phyloP scores from a whole-genome alignment of 345 rosid genomes.

The Salix purpurea region DNA sequence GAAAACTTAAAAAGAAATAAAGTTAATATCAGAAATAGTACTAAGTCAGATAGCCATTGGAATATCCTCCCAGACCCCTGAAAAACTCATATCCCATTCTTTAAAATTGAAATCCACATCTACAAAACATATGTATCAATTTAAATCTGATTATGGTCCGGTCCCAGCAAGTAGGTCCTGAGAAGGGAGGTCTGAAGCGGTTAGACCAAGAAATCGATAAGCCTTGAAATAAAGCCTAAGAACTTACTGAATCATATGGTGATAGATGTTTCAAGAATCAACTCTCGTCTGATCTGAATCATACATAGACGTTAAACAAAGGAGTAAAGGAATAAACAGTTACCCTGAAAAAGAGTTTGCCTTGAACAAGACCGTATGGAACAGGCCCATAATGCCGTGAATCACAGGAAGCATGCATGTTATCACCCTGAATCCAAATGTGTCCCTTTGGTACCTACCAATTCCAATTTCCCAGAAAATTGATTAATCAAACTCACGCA shows the following conservation, averaged over 20 bases:
- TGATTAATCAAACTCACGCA: neutral
- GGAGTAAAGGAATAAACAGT: constrained; percentile 1
- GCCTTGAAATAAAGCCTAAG: neutral
- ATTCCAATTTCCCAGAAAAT: neutral
- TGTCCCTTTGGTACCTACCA: constrained; percentile 76
- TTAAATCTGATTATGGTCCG: too few relatives aligned
- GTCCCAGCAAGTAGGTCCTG: neutral
- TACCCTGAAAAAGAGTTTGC: constrained; percentile 69
- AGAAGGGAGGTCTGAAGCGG: neutral
- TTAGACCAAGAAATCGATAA: neutral
- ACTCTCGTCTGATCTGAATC: too few relatives aligned
- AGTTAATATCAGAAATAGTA: neutral
- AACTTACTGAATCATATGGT: too few relatives aligned
- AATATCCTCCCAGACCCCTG: neutral
- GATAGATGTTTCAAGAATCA: too few relatives aligned
- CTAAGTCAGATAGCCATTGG: neutral
- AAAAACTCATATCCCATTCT: neutral
- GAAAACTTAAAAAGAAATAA: neutral
- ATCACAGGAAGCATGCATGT: constrained; percentile 64
- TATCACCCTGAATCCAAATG: constrained; percentile 92
- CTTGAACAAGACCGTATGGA: constrained; percentile 75
- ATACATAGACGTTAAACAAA: neutral
- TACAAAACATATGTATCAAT: neutral
- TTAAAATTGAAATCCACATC: neutral
- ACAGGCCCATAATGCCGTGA: constrained; percentile 72